Conservation (phyloP, 805 yeast genomes). For the Hanseniaspora meyeri region DNA sequence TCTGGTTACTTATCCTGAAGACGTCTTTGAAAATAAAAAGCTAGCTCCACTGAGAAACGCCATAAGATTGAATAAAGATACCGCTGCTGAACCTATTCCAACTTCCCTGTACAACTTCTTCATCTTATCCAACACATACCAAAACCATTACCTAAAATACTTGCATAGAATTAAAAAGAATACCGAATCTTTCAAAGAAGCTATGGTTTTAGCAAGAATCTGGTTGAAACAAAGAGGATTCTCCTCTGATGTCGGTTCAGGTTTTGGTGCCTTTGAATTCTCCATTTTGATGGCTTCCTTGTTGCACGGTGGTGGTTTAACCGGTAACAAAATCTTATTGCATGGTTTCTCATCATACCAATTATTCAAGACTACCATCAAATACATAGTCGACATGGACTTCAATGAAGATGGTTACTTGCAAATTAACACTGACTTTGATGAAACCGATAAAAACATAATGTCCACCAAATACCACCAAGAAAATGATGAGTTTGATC, state of each 20-base stretch:
- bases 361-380: slow-evolving; percentile 76
- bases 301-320: slow-evolving; percentile 67
- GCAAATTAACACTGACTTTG: slow-evolving; percentile 43
- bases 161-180: slow-evolving; percentile 63
- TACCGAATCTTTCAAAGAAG: slow-evolving; percentile 74
- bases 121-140: slow-evolving; percentile 53
- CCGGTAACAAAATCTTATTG: slow-evolving; percentile 62
- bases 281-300: slow-evolving; percentile 68
- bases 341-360: slow-evolving; percentile 90
- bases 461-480: not conserved
- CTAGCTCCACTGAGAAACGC: slow-evolving; percentile 71
- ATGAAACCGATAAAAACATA: not conserved
- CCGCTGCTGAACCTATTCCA: slow-evolving; percentile 29
- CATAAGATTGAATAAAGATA: slow-evolving; percentile 50
- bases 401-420: slow-evolving; percentile 49
- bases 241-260: slow-evolving; percentile 38
- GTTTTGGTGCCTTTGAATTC: slow-evolving; percentile 90
- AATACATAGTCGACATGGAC: slow-evolving; percentile 72
- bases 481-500: slow-evolving; percentile 38
- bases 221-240: slow-evolving; percentile 88
- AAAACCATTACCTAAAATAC: slow-evolving; percentile 59
- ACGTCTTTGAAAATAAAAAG: slow-evolving; percentile 61
- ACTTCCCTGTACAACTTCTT: slow-evolving; percentile 85
- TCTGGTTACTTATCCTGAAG: slow-evolving; percentile 59
- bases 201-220: slow-evolving; percentile 70